Conservation (phyloP, 495 filamentous ascomycete genomes). For the Podospora tetraspora region DNA sequence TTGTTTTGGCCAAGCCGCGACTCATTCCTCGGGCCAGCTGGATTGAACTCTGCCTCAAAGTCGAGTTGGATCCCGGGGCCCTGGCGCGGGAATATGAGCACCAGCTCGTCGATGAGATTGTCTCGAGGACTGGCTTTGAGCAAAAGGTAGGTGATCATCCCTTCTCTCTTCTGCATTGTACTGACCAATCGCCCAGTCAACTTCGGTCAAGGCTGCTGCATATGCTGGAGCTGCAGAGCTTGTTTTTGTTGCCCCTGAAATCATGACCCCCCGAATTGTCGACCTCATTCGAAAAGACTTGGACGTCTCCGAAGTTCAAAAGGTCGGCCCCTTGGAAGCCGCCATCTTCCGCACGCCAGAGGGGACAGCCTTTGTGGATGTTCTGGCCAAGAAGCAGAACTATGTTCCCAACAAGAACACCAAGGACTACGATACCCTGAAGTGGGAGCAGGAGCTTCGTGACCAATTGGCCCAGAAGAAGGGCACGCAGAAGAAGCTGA, state of each 20-base stretch:
- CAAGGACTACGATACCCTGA: conserved; percentile 90
- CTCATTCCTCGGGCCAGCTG: conserved; percentile 73
- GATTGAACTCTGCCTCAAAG: conserved; percentile 79
- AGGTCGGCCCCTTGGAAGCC: conserved; percentile 77
- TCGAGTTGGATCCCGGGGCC: conserved; percentile 73
- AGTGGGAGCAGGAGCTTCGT: conserved; percentile 94
- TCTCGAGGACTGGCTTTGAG: conserved; percentile 41
- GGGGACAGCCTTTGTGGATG: conserved; percentile 82
- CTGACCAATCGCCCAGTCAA: conserved; percentile 29
- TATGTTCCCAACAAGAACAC: conserved; percentile 69
- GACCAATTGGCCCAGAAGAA: conserved; percentile 86
- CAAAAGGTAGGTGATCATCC: conserved; percentile 38
- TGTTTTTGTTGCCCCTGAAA: conserved; percentile 85
- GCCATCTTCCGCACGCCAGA: conserved; percentile 86
- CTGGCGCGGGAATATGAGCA: conserved; percentile 55
- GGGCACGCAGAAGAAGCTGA: conserved; percentile 86
- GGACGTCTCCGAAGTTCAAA: conserved; percentile 55
- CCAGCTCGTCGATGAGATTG: conserved; percentile 43
- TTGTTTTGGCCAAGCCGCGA: conserved; percentile 72
- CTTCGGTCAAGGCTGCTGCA: conserved; percentile 58
- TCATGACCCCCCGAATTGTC: conserved; percentile 70
- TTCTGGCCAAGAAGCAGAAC: conserved; percentile 72
- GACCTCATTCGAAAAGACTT: conserved; percentile 67
- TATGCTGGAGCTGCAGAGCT: conserved; percentile 79
- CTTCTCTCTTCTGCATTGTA: neutral